Conservation (phyloP, 768 basidiomycete species). For the Kondoa malvinella region DNA sequence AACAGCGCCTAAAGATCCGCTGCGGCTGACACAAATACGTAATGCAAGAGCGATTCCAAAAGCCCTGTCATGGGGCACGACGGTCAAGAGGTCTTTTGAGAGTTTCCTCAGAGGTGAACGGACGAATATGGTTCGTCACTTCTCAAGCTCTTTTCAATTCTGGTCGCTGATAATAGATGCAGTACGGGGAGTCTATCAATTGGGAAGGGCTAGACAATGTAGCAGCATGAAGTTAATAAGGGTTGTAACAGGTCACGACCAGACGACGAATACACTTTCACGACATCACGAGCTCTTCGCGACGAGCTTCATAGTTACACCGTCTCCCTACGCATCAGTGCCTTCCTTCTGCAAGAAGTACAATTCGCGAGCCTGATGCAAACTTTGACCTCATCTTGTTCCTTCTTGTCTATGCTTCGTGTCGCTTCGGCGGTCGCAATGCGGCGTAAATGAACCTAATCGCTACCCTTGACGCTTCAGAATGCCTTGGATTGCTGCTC, state of each 20-base stretch:
- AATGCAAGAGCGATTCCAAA: background rate
- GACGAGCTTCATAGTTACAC: background rate
- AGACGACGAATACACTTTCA: too few species aligned
- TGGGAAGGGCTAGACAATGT: background rate
- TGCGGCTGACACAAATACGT: background rate
- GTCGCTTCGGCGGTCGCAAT: background rate
- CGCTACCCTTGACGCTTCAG: too few species aligned
- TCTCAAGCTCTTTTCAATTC: background rate
- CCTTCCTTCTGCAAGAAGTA: too few species aligned
- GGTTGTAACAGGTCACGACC: too few species aligned
- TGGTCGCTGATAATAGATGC: background rate
- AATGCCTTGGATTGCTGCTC: too few species aligned
- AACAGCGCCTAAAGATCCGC: background rate
- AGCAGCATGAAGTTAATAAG: too few species aligned
- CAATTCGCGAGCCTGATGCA: too few species aligned
- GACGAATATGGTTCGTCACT: constrained; percentile 50
- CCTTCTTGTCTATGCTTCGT: background rate
- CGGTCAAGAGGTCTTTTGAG: constrained; percentile 87
- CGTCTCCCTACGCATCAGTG: too few species aligned
- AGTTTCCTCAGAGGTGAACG: constrained; percentile 71
- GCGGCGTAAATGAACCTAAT: background rate
- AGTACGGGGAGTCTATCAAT: background rate
- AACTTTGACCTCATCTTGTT: too few species aligned
- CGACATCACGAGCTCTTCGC: too few species aligned
- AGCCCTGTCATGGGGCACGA: constrained; percentile 65